Evolutionary conservation across 2,329 filamentous ascomycete genomes (phyloP).

Genomic region (Sporothrix sp.): DNA sequence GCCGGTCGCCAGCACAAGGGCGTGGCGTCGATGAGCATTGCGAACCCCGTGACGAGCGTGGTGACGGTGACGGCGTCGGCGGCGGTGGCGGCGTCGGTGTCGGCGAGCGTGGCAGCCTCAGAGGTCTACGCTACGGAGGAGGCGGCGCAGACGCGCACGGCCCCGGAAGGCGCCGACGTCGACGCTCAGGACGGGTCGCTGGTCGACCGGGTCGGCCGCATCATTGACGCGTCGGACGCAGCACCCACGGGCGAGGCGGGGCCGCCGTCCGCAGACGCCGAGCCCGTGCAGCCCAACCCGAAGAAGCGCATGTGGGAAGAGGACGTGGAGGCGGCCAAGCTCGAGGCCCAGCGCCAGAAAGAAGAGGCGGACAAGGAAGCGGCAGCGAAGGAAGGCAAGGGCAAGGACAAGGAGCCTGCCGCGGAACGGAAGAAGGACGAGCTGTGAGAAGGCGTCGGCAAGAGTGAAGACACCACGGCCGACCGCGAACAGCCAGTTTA

Average conservation of each 20-base stretch:
- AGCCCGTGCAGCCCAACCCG: conserved; percentile 33
- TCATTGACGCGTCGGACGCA: conserved; percentile 31
- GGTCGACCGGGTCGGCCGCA: conserved; percentile 44
- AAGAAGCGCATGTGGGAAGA: conserved; percentile 56
- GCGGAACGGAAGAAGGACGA: conserved; percentile 2
- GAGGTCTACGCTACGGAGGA: conserved; percentile 10
- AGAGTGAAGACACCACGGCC: no score
- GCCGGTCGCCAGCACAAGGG: conserved; percentile 18
- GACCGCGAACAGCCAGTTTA: no score
- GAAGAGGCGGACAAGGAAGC: background rate
- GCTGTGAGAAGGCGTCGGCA: no score
- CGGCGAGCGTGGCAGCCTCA: conserved; percentile 10
- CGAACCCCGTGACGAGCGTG: background rate
- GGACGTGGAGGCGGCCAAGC: conserved; percentile 18
- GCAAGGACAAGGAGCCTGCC: background rate
- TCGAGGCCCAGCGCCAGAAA: conserved; percentile 12
- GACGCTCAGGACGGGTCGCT: no score
- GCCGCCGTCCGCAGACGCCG: conserved; percentile 24
- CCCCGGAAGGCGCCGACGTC: no score
- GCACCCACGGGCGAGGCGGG: conserved; percentile 12
- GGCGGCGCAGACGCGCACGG: no score
- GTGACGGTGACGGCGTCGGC: conserved; percentile 20
- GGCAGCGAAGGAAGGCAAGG: background rate
- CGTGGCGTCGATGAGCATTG: background rate
- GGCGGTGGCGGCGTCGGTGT: no score